These are phyloP conservation scores for Nitzschia sp. DNA, from an alignment of 108 stramenopile genomes.

Conservation along the genomic window DNA sequence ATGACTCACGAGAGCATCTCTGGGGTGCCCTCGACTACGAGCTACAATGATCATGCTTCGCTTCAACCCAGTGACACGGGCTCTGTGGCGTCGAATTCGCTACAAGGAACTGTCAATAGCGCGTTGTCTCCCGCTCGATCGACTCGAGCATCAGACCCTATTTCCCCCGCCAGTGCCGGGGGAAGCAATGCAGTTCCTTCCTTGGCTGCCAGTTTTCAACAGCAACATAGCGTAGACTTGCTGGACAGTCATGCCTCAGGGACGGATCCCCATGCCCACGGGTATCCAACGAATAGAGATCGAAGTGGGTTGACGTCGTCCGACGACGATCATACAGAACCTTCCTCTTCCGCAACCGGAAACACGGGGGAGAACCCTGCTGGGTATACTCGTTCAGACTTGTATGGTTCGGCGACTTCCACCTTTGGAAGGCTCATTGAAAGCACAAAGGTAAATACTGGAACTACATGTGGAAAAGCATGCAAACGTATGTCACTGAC, in stretches of 20 bases:
- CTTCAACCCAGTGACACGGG: conserved; percentile 1
- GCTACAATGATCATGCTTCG: conserved; percentile 5
- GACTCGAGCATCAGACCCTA: background rate
- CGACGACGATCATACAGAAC: conserved; percentile 38
- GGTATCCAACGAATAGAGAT: conserved; percentile 8
- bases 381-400: conserved; percentile 22
- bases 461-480: background rate
- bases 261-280: background rate
- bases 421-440: conserved; percentile 36
- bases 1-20: background rate
- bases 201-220: background rate
- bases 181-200: background rate
- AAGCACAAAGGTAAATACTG: conserved; percentile 25
- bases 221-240: conserved; percentile 6
- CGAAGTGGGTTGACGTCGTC: conserved; percentile 15
- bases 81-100: conserved; percentile 7
- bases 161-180: background rate
- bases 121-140: conserved; percentile 9
- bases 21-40: background rate
- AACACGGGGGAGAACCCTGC: conserved; percentile 8
- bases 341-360: conserved; percentile 30
- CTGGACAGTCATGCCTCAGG: conserved; percentile 12
- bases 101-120: conserved; percentile 1
- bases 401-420: conserved; percentile 16
- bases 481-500: too few species aligned